phyloP scores from a whole-genome alignment of 1,139 yeast genomes.

The Insectozyma bohioensis region DNA sequence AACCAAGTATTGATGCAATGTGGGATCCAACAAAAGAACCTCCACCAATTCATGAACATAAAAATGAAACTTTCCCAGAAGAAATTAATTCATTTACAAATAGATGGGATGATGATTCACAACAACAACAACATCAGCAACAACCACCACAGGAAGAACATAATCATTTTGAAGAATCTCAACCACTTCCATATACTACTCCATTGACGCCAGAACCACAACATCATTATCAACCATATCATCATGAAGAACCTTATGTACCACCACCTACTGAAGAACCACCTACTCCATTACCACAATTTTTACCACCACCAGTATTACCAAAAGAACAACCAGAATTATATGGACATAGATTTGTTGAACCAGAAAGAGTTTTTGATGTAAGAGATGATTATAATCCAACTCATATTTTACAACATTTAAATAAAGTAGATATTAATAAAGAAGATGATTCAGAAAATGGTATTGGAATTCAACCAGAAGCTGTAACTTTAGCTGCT shows the following conservation, averaged over 20 bases:
- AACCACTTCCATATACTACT: conserved; percentile 7
- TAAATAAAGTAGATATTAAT: conserved; percentile 12
- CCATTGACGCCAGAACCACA: conserved; percentile 5
- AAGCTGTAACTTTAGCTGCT: conserved; percentile 5
- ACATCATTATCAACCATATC: too few species aligned
- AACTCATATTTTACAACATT: conserved; percentile 22
- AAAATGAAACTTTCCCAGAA: conserved; percentile 6
- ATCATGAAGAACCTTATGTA: conserved; percentile 6
- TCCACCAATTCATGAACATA: conserved; percentile 26
- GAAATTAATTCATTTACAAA: conserved; percentile 14
- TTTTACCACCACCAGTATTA: conserved; percentile 7
- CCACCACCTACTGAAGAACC: background rate
- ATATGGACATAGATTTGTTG: conserved; percentile 16
- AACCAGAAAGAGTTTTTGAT: conserved; percentile 36
- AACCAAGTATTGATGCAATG: conserved; percentile 26
- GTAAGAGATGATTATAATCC: conserved; percentile 29
- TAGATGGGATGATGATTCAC: conserved; percentile 18
- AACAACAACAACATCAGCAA: conserved; percentile 5
- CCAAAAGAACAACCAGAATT: conserved; percentile 10
- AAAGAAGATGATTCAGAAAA: conserved; percentile 5
- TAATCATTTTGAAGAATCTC: conserved; percentile 5
- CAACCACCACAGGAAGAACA: conserved; percentile 6
- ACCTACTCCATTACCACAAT: conserved; percentile 5
- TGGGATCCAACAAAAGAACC: conserved; percentile 43
- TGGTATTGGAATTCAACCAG: too few species aligned